These are phyloP conservation scores for Guyanaporus albipodus DNA, from an alignment of 768 basidiomycete species.

Conservation along the genomic window DNA sequence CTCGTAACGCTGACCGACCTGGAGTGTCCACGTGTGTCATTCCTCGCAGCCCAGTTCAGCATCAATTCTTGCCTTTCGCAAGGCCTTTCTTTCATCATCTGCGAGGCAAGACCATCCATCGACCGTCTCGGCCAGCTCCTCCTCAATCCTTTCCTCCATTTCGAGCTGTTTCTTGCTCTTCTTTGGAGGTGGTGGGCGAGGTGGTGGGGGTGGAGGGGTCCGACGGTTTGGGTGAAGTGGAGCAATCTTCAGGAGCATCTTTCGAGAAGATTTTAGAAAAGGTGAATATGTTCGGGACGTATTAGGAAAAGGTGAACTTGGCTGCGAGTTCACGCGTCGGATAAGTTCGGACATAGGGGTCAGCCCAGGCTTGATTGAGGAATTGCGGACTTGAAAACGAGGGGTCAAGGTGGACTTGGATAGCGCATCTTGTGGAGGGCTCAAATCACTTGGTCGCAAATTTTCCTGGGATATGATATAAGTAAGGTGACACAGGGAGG, in stretches of 20 bases:
- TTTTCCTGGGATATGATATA: slow-evolving; percentile 13
- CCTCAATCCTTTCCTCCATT: slow-evolving; percentile 75
- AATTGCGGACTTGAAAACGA: slow-evolving; percentile 19
- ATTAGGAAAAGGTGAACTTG: slow-evolving; percentile 48
- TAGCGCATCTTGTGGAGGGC: neutral
- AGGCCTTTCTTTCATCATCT: slow-evolving; percentile 43
- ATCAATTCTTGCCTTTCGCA: slow-evolving; percentile 60
- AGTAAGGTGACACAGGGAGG: neutral
- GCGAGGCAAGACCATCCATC: slow-evolving; percentile 55
- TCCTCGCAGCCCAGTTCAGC: slow-evolving; percentile 59
- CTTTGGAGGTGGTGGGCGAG: slow-evolving; percentile 65
- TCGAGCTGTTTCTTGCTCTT: slow-evolving; percentile 79
- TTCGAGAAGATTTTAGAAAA: slow-evolving; percentile 59
- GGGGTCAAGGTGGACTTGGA: slow-evolving; percentile 10
- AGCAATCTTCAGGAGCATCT: slow-evolving; percentile 62
- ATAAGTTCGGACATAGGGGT: slow-evolving; percentile 77
- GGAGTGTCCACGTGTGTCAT: neutral
- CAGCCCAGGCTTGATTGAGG: slow-evolving; percentile 50
- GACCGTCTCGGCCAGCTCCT: slow-evolving; percentile 68
- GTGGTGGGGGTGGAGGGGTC: slow-evolving; percentile 69
- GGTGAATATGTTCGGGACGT: slow-evolving; percentile 51
- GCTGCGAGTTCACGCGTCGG: slow-evolving; percentile 62
- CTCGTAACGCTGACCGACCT: neutral
- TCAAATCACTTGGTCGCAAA: slow-evolving; percentile 1
- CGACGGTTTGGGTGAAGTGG: slow-evolving; percentile 72